phyloP scores from a whole-genome alignment of 148 eudicot genomes.

The Diospyros kaki region DNA sequence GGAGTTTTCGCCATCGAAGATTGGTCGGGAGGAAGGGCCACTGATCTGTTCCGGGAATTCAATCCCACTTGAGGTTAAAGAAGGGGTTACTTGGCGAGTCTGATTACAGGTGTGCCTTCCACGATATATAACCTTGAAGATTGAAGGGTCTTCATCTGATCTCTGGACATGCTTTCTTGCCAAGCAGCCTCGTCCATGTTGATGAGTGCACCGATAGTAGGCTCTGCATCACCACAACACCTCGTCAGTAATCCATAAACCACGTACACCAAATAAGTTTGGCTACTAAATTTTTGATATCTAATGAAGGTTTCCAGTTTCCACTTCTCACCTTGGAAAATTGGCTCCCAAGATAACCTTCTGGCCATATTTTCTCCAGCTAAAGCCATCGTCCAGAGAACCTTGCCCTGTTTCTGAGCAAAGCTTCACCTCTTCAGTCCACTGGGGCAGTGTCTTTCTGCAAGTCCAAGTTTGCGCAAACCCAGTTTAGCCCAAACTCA shows the following conservation, averaged over 20 bases:
- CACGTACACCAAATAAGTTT: no score
- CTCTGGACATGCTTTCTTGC: conserved; percentile 68
- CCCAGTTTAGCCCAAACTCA: background rate
- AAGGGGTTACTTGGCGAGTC: conserved; percentile 5
- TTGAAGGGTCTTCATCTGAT: conserved; percentile 50
- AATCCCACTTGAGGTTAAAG: conserved; percentile 2
- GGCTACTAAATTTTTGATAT: no score
- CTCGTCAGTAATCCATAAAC: background rate
- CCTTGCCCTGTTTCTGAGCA: conserved; percentile 31
- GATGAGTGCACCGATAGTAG: conserved; percentile 79
- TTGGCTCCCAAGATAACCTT: conserved; percentile 66
- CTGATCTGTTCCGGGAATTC: conserved; percentile 15
- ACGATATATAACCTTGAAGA: conserved; percentile 40
- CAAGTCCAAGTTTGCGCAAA: conserved; percentile 8
- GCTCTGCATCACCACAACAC: conserved; percentile 40
- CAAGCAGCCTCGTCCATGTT: conserved; percentile 49
- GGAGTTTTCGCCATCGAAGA: conserved; percentile 14
- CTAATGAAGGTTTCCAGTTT: no score
- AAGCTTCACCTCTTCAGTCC: conserved; percentile 47
- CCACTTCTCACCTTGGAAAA: conserved; percentile 56
- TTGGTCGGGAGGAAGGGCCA: conserved; percentile 8
- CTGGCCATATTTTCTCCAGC: conserved; percentile 97
- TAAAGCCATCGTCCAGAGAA: conserved; percentile 47
- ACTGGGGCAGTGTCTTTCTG: conserved; percentile 51
- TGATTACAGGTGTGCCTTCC: conserved; percentile 57